Percentiles rank a stretch among this genome's conserved stretches.
phyloP scores from a whole-genome alignment of 257 asterid genomes.

The Solanum chilense region DNA sequence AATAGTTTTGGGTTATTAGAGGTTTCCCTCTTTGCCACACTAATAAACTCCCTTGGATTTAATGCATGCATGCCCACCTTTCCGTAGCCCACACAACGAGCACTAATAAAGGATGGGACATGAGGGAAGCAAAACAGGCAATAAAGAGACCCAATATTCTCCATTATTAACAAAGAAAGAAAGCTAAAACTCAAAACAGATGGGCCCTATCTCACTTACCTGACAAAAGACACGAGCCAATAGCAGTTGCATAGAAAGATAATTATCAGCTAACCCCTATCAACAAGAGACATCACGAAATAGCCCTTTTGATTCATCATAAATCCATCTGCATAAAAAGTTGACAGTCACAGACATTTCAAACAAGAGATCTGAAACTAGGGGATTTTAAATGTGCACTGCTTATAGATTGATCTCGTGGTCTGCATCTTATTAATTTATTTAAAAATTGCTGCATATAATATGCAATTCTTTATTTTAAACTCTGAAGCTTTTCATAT shows the following conservation, averaged over 20 bases:
- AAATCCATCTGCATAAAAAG: slow-evolving; percentile 72
- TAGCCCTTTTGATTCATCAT: slow-evolving; percentile 80
- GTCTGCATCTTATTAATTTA: not conserved
- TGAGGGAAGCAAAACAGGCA: not conserved
- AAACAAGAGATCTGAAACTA: not conserved
- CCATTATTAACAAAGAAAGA: not conserved
- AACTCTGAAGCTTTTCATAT: not conserved
- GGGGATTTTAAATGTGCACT: not conserved
- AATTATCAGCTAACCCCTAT: not conserved
- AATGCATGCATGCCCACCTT: not conserved
- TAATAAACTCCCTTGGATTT: not conserved
- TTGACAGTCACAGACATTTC: not conserved
- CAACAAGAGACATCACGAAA: slow-evolving; percentile 78
- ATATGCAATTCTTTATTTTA: not conserved
- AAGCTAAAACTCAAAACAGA: not conserved
- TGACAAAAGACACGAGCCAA: not conserved
- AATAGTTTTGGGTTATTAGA: not conserved
- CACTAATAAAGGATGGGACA: not conserved
- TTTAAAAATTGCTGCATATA: not conserved
- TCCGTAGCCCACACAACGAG: not conserved
- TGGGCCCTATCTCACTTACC: not conserved
- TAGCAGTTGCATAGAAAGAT: not conserved
- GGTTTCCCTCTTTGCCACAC: not conserved
- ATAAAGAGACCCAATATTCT: not conserved
- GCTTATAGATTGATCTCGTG: not conserved